Conservation (phyloP, 768 basidiomycete species). For the Neoboletus subvelutipes region DNA sequence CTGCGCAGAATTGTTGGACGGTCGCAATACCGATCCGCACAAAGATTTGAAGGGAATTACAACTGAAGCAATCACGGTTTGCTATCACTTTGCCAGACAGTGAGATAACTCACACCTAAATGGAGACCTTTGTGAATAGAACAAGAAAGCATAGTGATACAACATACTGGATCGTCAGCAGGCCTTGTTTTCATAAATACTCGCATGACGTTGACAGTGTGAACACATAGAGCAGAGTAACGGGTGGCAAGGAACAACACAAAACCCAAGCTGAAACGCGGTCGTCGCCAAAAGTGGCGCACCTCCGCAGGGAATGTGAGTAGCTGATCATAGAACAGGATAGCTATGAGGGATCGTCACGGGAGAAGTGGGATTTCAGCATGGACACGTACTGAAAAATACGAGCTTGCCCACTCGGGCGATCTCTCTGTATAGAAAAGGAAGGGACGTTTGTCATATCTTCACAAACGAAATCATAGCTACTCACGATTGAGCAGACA, state of each 20-base stretch:
- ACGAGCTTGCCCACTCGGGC: neutral
- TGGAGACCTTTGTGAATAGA: neutral
- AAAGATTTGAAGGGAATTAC: neutral
- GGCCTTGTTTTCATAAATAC: conserved; percentile 29
- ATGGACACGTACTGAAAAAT: conserved; percentile 7
- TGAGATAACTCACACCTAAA: conserved; percentile 12
- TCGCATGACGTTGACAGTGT: conserved; percentile 37
- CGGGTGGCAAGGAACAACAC: conserved; percentile 44
- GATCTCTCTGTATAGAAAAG: neutral
- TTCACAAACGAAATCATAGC: neutral
- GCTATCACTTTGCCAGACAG: neutral
- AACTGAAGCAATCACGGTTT: conserved; percentile 2
- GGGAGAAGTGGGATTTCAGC: neutral
- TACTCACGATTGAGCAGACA: conserved; percentile 7
- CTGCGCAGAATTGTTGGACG: conserved; percentile 10
- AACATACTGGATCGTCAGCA: conserved; percentile 2
- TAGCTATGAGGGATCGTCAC: conserved; percentile 10
- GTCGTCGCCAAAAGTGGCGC: conserved; percentile 42
- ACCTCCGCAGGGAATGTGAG: conserved; percentile 46
- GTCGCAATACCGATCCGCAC: conserved; percentile 1
- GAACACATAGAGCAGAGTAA: conserved; percentile 39
- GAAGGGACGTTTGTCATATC: neutral
- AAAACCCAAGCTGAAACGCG: conserved; percentile 32
- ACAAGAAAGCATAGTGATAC: no score
- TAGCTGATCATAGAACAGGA: conserved; percentile 45